Evolutionary conservation across 2,329 filamentous ascomycete genomes (phyloP), one percentile per base, ranked within the genome.

Genomic region (Xenoacremonium recifei): DNA sequence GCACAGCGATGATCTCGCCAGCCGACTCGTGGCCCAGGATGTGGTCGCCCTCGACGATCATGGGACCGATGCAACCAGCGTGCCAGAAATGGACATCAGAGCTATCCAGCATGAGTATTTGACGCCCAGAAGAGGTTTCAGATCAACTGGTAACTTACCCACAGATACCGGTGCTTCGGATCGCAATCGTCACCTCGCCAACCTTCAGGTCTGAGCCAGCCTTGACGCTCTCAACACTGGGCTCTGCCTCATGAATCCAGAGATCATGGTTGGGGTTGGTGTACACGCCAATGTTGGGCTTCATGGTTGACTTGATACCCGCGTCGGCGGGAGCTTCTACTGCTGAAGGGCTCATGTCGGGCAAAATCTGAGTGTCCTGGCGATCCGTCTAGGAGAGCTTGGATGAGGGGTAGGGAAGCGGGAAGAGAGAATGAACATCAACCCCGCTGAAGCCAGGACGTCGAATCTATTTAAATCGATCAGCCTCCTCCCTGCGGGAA

Each of bases 61-160:
- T 96, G 54, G 91, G 91, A 20, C 92, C 92, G 63, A 97, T 97
- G 72, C 87, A 88, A 53, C 92, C 92, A 37, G 87, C 86, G 64
- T 95, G 89, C 92, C 92, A 97, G 75, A 97, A 97, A 71, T 97
- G 92, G 42, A 97, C 85, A 67, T 96, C 91, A 47, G 89, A 95
- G 44, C 88, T 92, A 30, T 39, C 29, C 35, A 30, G 12, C 13
- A 16, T 44, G 13, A 40, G 48, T 40, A 32, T 21, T 29, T n/a
- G 19, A 21, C 48, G 16, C 16, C 17, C 9, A 32, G 29, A 15
- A 15, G 17, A 15, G n/a, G 17, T 7, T 17, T 27, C 21, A 45
- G 15, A 10, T 30, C 32, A 39, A 34, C 9, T 21, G 30, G 21
- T 6, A 30, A 64, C 68, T 55, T 74, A 93, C 81, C 92, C 92